Conservation (phyloP, 148 eudicot genomes). For the Rhododendron williamsianum region DNA sequence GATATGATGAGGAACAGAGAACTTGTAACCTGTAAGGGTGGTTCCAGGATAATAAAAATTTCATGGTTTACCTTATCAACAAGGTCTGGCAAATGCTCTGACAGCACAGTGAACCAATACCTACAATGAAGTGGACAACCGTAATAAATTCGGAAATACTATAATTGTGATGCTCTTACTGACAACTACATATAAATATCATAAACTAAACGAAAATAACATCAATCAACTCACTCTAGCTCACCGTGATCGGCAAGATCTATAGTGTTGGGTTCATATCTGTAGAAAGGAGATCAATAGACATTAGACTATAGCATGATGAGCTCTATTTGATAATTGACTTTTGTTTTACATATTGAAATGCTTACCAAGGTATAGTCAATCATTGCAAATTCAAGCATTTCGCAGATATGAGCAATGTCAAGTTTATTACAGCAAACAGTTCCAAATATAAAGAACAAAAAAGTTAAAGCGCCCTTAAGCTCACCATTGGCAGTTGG, state of each 20-base stretch:
- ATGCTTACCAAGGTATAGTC: neutral
- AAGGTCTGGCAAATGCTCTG: constrained; percentile 89
- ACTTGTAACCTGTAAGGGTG: neutral
- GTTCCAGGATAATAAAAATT: neutral
- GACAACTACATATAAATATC: neutral
- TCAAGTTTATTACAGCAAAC: neutral
- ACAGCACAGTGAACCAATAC: constrained; percentile 88
- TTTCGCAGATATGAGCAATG: neutral
- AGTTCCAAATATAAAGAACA: neutral
- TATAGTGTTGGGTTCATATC: constrained; percentile 93
- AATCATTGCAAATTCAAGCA: neutral
- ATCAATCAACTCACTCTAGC: constrained; percentile 62
- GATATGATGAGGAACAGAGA: neutral
- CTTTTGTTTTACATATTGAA: neutral
- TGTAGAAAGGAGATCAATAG: constrained; percentile 26
- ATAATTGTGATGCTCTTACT: neutral
- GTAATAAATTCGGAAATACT: constrained; percentile 10
- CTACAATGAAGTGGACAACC: constrained; percentile 27
- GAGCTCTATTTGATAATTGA: neutral
- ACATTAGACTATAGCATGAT: constrained; percentile 5
- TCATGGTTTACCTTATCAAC: constrained; percentile 75
- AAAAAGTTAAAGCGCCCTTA: neutral
- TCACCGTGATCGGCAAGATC: constrained; percentile 85
- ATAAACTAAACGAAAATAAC: neutral
- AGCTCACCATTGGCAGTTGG: neutral